Evolutionary conservation across 805 yeast genomes (phyloP).

Genomic region (Sugiyamaella chiloensis): DNA sequence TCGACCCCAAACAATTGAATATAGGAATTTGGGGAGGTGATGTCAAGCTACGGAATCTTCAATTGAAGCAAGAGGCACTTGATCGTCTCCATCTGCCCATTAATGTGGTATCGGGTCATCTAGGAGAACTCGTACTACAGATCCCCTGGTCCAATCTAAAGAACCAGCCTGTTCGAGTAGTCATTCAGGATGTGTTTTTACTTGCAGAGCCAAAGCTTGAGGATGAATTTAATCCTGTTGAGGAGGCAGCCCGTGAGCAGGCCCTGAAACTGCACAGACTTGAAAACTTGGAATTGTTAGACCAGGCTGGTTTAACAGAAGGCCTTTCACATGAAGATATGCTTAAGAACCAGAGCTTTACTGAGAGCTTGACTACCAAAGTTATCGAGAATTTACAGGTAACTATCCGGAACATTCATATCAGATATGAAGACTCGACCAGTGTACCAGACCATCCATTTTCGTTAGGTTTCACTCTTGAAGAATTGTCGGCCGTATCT

Average conservation of each 20-base stretch:
- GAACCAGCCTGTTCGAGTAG: constrained; percentile 84
- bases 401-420: constrained; percentile 84
- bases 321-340: constrained; percentile 31
- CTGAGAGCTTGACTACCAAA: constrained; percentile 83
- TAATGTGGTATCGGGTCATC: constrained; percentile 82
- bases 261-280: constrained; percentile 63
- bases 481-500: constrained; percentile 87
- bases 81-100: constrained; percentile 84
- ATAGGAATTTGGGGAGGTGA: constrained; percentile 98
- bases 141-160: constrained; percentile 97
- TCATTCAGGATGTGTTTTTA: constrained; percentile 81
- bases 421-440: constrained; percentile 82
- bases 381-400: constrained; percentile 90
- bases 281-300: constrained; percentile 56
- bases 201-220: constrained; percentile 72
- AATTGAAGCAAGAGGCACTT: constrained; percentile 80
- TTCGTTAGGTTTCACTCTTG: constrained; percentile 75
- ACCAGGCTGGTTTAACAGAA: constrained; percentile 41
- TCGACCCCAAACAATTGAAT: constrained; percentile 90
- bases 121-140: constrained; percentile 84
- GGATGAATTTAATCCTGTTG: constrained; percentile 56
- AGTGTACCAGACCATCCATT: constrained; percentile 68
- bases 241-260: constrained; percentile 60
- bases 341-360: constrained; percentile 70
- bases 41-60: constrained; percentile 75